Conservation (phyloP, 1,139 yeast species). For the Yamadazyma sp. region DNA sequence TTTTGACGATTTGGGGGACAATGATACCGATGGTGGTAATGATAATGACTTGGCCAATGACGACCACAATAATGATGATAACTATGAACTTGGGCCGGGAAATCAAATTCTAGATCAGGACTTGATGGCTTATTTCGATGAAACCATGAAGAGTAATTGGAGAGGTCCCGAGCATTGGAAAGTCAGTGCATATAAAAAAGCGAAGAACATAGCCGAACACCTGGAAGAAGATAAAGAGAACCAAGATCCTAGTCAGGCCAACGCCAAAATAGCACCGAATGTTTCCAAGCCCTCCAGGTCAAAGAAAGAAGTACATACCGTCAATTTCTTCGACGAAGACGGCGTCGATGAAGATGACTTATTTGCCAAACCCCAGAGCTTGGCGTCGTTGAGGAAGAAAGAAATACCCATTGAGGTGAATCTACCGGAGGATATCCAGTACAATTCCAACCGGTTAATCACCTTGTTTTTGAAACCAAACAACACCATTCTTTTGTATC, state of each 20-base stretch:
- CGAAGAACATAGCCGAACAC: slow-evolving; percentile 20
- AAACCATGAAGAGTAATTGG: slow-evolving; percentile 70
- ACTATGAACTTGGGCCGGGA: slow-evolving; percentile 20
- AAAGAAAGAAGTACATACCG: slow-evolving; percentile 33
- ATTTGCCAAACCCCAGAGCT: slow-evolving; percentile 53
- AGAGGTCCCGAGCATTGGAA: slow-evolving; percentile 96
- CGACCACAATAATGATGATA: slow-evolving; percentile 10
- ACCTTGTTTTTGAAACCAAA: slow-evolving; percentile 70
- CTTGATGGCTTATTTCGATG: slow-evolving; percentile 79
- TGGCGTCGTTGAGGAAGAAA: slow-evolving; percentile 27
- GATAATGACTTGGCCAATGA: slow-evolving; percentile 12
- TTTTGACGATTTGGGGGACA: slow-evolving; percentile 17
- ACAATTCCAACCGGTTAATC: slow-evolving; percentile 67
- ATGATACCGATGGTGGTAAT: slow-evolving; percentile 17
- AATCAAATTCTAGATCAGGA: slow-evolving; percentile 58
- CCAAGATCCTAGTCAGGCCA: slow-evolving; percentile 7
- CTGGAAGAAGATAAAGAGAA: slow-evolving; percentile 9
- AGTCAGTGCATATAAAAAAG: slow-evolving; percentile 54
- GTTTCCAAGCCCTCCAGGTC: slow-evolving; percentile 16
- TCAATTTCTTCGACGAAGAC: slow-evolving; percentile 52
- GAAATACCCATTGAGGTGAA: slow-evolving; percentile 38
- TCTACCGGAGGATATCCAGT: slow-evolving; percentile 74
- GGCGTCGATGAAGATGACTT: slow-evolving; percentile 33
- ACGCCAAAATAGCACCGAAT: slow-evolving; percentile 4
- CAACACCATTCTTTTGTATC: slow-evolving; percentile 34